Evolutionary conservation across 1,284 basidiomycete genomes (phyloP).

Genomic region (Cystobasidium pallidum): DNA sequence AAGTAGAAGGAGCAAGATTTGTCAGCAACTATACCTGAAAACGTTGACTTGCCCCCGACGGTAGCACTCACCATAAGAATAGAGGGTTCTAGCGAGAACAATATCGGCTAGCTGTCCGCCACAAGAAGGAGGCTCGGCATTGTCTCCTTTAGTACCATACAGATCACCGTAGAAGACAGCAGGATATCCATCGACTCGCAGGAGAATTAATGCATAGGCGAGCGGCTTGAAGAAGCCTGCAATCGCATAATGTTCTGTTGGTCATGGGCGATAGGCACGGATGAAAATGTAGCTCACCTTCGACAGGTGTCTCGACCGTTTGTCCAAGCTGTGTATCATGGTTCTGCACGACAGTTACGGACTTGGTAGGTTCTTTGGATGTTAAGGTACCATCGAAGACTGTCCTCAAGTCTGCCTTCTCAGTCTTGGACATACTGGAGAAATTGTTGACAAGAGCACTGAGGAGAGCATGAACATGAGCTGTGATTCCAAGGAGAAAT

Average conservation of each 20-base stretch:
- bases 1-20: neutral
- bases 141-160: constrained; percentile 60
- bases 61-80: constrained; percentile 58
- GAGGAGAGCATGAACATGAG: neutral
- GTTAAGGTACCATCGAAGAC: constrained; percentile 66
- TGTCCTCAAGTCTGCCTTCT: constrained; percentile 56
- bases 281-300: constrained; percentile 1
- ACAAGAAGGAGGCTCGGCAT: constrained; percentile 60
- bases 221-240: constrained; percentile 64
- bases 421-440: constrained; percentile 33
- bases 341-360: constrained; percentile 59
- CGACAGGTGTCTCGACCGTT: constrained; percentile 39
- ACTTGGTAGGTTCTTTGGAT: constrained; percentile 63
- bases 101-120: constrained; percentile 53
- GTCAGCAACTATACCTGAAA: too few relatives aligned
- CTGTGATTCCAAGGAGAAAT: neutral
- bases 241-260: neutral
- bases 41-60: neutral
- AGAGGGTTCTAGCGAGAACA: constrained; percentile 59
- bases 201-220: constrained; percentile 80
- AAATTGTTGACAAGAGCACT: constrained; percentile 42
- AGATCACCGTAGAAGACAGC: constrained; percentile 91
- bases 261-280: neutral
- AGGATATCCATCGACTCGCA: constrained; percentile 83
- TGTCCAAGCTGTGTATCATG: constrained; percentile 60